Percentiles rank a stretch among this genome's conserved stretches.
Evolutionary conservation across 306 rosid species (phyloP).

Genomic region (Dalbergia cultrata): DNA sequence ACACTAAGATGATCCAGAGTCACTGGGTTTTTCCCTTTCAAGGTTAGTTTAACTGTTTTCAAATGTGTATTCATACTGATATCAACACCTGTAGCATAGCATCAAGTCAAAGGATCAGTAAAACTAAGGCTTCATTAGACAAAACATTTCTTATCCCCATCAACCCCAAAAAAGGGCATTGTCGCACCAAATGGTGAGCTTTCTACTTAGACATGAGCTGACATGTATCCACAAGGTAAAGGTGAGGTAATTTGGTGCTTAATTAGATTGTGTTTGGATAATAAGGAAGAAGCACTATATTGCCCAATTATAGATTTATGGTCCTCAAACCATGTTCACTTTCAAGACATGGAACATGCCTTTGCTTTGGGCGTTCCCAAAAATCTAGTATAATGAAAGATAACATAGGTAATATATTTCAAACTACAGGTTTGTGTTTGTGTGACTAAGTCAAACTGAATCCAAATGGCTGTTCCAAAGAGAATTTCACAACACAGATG

Average conservation of each 20-base stretch:
- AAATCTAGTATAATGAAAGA: neutral
- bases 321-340: slow-evolving; percentile 21
- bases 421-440: neutral
- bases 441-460: neutral
- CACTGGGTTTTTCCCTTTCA: slow-evolving; percentile 95
- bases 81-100: slow-evolving; percentile 62
- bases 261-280: slow-evolving; percentile 22
- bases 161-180: neutral
- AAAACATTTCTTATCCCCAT: slow-evolving; percentile 14
- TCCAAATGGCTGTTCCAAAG: neutral
- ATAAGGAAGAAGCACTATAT: neutral
- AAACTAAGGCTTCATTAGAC: slow-evolving; percentile 18
- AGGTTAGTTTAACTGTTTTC: slow-evolving; percentile 90
- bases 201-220: slow-evolving; percentile 14
- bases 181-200: slow-evolving; percentile 5
- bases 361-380: neutral
- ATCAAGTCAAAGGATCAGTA: slow-evolving; percentile 47
- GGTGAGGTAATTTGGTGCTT: slow-evolving; percentile 1
- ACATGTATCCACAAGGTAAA: neutral
- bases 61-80: slow-evolving; percentile 80
- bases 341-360: neutral
- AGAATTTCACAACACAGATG: neutral
- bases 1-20: slow-evolving; percentile 96
- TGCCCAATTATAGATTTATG: slow-evolving; percentile 5
- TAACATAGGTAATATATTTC: neutral